These are phyloP conservation scores for Paecilomyces formosus DNA, from an alignment of 2,329 filamentous ascomycete species.

Conservation along the genomic window DNA sequence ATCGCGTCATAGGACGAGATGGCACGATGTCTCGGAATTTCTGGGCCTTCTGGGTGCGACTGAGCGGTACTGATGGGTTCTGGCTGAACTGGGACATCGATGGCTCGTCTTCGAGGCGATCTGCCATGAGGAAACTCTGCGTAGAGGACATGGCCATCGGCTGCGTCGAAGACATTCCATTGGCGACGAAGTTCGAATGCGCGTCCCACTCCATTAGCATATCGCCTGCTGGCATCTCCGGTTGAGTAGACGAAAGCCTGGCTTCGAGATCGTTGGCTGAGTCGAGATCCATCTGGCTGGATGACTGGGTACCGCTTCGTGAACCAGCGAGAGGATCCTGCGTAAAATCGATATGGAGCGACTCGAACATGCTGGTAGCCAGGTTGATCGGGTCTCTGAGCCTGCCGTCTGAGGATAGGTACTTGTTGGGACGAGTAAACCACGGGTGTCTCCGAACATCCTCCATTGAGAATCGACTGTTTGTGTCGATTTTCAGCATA, in stretches of 20 bases:
- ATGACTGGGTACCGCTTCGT: constrained; percentile 36
- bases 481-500: constrained; percentile 79
- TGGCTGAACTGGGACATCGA: constrained; percentile 76
- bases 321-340: constrained; percentile 52
- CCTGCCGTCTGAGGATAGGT: constrained; percentile 66
- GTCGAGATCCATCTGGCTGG: constrained; percentile 63
- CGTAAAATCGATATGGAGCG: constrained; percentile 79
- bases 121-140: constrained; percentile 41
- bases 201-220: constrained; percentile 82
- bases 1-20: constrained; percentile 76
- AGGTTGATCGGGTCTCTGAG: constrained; percentile 72
- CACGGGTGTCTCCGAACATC: constrained; percentile 87
- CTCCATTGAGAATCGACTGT: constrained; percentile 72
- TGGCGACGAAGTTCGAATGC: constrained; percentile 50
- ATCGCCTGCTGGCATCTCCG: constrained; percentile 68
- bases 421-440: constrained; percentile 78
- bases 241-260: constrained; percentile 72
- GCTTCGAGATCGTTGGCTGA: constrained; percentile 33
- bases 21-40: constrained; percentile 89
- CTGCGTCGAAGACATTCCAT: constrained; percentile 40
- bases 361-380: constrained; percentile 92
- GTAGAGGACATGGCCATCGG: constrained; percentile 30
- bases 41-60: constrained; percentile 80
- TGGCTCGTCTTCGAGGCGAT: constrained; percentile 75
- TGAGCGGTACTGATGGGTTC: constrained; percentile 69